Conservation (phyloP, 306 rosid genomes). For the Citrullus mucosospermus region DNA sequence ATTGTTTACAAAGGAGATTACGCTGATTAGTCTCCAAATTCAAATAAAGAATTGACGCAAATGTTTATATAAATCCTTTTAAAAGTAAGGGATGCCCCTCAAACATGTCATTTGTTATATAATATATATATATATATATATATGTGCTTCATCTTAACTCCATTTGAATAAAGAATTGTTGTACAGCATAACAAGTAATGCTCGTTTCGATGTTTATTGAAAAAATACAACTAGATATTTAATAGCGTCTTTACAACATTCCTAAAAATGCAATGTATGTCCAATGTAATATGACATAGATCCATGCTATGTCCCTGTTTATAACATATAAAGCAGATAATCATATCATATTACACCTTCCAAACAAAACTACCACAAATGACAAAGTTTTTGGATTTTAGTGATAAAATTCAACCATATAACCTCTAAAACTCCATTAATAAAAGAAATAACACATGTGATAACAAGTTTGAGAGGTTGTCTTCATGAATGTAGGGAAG, state of each 20-base stretch:
- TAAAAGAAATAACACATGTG: background rate
- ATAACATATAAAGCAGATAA: background rate
- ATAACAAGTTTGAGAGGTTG: background rate
- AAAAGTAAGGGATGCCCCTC: background rate
- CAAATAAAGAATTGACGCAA: background rate
- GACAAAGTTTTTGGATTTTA: background rate
- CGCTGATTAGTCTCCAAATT: background rate
- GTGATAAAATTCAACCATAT: background rate
- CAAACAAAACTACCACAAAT: background rate
- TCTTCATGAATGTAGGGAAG: background rate
- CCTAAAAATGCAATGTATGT: background rate
- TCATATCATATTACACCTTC: background rate
- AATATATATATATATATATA: background rate
- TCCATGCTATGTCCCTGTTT: background rate
- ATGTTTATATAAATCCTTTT: background rate
- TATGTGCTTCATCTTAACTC: background rate
- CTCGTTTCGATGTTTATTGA: background rate
- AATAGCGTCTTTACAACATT: background rate
- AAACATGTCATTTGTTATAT: background rate
- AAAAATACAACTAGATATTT: background rate
- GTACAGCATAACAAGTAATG: background rate
- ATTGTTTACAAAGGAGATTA: background rate
- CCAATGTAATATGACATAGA: background rate
- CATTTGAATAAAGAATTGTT: background rate
- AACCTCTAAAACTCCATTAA: background rate